These are phyloP conservation scores for Meyerozyma sp. DNA, from an alignment of 1,139 yeast species.

Conservation along the genomic window DNA sequence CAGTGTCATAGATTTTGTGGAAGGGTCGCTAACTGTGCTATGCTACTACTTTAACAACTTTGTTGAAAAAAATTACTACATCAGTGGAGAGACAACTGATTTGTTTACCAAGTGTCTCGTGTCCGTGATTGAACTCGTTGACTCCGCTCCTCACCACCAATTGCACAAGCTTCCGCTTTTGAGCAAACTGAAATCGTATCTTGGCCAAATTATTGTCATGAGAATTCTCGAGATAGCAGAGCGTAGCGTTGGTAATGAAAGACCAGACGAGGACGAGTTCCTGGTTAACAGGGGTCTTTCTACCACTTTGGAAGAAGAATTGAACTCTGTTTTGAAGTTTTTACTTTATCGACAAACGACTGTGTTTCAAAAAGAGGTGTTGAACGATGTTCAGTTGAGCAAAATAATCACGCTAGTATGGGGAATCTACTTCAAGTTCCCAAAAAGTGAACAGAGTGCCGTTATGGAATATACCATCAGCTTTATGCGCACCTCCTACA, in stretches of 20 bases:
- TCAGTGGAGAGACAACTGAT: constrained; percentile 21
- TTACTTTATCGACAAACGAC: constrained; percentile 42
- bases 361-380: constrained; percentile 27
- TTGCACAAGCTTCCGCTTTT: constrained; percentile 7
- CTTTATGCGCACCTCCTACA: constrained; percentile 30
- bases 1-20: constrained; percentile 28
- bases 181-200: constrained; percentile 15
- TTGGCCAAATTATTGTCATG: constrained; percentile 27
- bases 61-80: constrained; percentile 15
- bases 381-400: constrained; percentile 26
- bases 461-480: constrained; percentile 26
- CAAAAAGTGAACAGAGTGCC: constrained; percentile 12
- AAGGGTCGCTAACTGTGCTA: constrained; percentile 22
- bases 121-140: constrained; percentile 27
- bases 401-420: constrained; percentile 26
- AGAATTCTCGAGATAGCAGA: constrained; percentile 19
- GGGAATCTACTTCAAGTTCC: constrained; percentile 23
- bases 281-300: constrained; percentile 7
- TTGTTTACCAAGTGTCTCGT: constrained; percentile 25
- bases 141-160: constrained; percentile 5
- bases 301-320: constrained; percentile 8
- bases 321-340: constrained; percentile 21
- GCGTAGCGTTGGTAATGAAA: constrained; percentile 5
- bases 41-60: constrained; percentile 15
- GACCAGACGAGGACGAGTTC: constrained; percentile 4